Conservation (phyloP, 192 early-diverging fungal genomes). For the Irineochytrium annulatum region DNA sequence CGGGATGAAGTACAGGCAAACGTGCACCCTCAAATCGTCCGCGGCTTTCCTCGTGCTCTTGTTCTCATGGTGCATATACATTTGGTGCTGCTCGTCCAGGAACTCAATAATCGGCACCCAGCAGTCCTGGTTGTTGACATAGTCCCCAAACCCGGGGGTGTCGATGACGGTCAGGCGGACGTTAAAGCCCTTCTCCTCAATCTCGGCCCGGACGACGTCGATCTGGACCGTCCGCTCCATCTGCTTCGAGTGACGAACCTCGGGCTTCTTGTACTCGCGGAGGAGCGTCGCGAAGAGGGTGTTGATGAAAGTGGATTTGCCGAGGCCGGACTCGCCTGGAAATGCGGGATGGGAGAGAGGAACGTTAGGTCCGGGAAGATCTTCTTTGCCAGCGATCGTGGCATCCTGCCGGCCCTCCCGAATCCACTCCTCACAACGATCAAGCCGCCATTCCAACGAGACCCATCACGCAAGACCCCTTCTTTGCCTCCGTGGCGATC, state of each 20-base stretch:
- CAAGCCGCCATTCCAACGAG: not conserved
- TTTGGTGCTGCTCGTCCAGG: slow-evolving; percentile 97
- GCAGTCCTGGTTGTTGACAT: slow-evolving; percentile 78
- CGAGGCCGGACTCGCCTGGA: slow-evolving; percentile 90
- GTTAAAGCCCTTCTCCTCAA: slow-evolving; percentile 98
- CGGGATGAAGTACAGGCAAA: slow-evolving; percentile 97
- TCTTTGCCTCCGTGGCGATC: no score
- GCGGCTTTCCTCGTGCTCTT: slow-evolving; percentile 77
- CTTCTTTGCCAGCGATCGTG: no score
- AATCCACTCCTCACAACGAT: no score
- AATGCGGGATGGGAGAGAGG: not conserved
- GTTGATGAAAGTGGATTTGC: slow-evolving; percentile 99
- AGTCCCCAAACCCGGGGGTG: slow-evolving; percentile 84
- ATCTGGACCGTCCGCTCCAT: slow-evolving; percentile 95
- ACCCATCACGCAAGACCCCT: no score
- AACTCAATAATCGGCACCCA: slow-evolving; percentile 98
- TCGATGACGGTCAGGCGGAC: slow-evolving; percentile 90
- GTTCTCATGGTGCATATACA: slow-evolving; percentile 88
- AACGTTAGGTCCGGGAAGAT: slow-evolving; percentile 4
- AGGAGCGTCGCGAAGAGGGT: slow-evolving; percentile 94
- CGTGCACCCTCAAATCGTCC: slow-evolving; percentile 95
- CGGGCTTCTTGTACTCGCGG: slow-evolving; percentile 81
- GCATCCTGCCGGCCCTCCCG: no score
- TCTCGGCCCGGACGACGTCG: slow-evolving; percentile 92
- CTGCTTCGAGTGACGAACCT: slow-evolving; percentile 85